Evolutionary conservation across 1,139 yeast species (phyloP).

Genomic region (Protomyces gravidus): DNA sequence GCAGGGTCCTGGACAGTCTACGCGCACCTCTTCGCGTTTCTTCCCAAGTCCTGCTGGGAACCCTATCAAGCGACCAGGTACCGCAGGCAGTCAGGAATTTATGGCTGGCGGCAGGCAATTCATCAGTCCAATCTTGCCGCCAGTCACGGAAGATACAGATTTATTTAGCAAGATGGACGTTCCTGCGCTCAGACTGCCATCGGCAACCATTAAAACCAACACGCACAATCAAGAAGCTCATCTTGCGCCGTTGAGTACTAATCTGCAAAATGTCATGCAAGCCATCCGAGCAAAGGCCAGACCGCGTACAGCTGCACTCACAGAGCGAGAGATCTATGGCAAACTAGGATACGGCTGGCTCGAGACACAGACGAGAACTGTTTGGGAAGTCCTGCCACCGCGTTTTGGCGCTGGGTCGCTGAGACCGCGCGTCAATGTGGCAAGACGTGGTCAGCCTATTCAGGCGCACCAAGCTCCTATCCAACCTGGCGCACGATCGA

Average conservation of each 20-base stretch:
- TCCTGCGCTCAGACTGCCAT: background rate
- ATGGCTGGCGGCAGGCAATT: background rate
- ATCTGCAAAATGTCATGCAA: background rate
- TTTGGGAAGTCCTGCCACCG: constrained; percentile 19
- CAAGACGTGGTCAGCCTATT: background rate
- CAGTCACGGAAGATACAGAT: background rate
- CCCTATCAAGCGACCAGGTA: background rate
- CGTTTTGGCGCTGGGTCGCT: background rate
- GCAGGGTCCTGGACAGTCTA: constrained; percentile 9
- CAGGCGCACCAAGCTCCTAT: background rate
- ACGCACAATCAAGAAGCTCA: background rate
- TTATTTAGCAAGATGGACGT: background rate
- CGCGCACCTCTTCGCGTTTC: constrained; percentile 20
- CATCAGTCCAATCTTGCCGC: background rate
- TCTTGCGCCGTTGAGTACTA: background rate
- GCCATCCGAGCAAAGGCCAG: background rate
- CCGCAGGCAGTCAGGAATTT: background rate
- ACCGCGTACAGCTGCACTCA: background rate
- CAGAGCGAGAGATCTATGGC: background rate
- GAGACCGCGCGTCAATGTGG: constrained; percentile 2
- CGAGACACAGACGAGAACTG: constrained; percentile 15
- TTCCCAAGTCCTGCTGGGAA: constrained; percentile 8
- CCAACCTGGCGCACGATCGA: background rate
- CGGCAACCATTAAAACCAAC: background rate
- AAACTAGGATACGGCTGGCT: constrained; percentile 2